Conservation (phyloP, 495 filamentous ascomycete species). For the Tuber melanosporum region DNA sequence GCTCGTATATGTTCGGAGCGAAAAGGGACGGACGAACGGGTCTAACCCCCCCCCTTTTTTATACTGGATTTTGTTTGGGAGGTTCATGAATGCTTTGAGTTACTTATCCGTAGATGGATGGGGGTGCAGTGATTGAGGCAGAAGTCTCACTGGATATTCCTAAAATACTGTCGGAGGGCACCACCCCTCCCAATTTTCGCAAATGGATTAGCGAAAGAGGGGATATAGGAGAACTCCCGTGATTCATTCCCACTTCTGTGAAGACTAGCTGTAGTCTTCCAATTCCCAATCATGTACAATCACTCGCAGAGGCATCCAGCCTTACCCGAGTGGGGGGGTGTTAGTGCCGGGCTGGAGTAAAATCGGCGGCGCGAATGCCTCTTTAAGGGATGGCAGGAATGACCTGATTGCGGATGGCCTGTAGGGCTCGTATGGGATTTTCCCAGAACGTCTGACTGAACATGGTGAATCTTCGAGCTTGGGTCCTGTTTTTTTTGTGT, state of each 20-base stretch:
- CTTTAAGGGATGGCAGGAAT: background rate
- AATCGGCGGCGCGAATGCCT: background rate
- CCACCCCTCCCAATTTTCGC: background rate
- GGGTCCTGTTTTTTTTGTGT: background rate
- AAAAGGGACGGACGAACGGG: background rate
- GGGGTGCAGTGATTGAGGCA: background rate
- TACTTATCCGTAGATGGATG: background rate
- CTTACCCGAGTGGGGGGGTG: background rate
- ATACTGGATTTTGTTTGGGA: background rate
- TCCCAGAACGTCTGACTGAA: background rate
- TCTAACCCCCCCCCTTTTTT: background rate
- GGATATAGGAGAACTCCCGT: background rate
- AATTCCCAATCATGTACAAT: background rate
- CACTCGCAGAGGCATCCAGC: background rate
- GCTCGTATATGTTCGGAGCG: conserved; percentile 15
- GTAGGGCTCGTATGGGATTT: background rate
- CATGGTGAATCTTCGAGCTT: background rate
- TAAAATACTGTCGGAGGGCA: background rate
- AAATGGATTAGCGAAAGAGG: background rate
- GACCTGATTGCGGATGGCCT: background rate
- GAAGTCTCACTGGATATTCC: background rate
- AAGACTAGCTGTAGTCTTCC: background rate
- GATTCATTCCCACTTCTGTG: background rate
- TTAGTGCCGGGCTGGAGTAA: background rate
- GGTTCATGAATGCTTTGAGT: background rate